Conservation (phyloP, 352 stramenopile species). For the Pythium brassicae region DNA sequence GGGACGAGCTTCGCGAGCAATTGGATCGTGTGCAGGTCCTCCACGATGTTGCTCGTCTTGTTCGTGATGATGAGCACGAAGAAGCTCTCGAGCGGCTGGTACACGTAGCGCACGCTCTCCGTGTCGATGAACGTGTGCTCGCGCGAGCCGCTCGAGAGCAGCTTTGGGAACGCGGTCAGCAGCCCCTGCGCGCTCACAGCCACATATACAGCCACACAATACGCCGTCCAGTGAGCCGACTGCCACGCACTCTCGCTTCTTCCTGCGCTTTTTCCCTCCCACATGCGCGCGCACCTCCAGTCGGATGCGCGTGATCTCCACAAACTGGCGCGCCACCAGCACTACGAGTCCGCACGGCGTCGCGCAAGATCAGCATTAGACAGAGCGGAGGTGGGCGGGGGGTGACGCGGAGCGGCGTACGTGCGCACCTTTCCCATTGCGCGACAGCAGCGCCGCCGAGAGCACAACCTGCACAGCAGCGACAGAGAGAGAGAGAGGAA, state of each 20-base stretch:
- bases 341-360: conserved; percentile 31
- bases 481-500: conserved; percentile 2
- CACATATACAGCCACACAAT: not conserved
- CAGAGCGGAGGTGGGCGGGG: not conserved
- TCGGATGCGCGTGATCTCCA: conserved; percentile 98
- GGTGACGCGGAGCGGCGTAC: not conserved
- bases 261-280: too few species aligned
- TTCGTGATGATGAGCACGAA: conserved; percentile 99
- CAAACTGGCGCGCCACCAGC: conserved; percentile 97
- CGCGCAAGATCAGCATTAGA: too few species aligned
- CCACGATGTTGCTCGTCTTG: conserved; percentile 99
- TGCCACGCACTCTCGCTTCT: too few species aligned
- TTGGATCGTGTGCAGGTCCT: conserved; percentile 98
- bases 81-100: conserved; percentile 97
- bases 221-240: not conserved
- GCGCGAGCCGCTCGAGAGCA: conserved; percentile 89
- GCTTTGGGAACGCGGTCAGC: conserved; percentile 98
- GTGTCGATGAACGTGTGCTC: conserved; percentile 99
- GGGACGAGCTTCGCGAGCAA: conserved; percentile 97
- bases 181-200: conserved; percentile 62
- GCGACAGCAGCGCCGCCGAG: conserved; percentile 92
- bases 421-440: conserved; percentile 90
- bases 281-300: conserved; percentile 77
- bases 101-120: conserved; percentile 98
- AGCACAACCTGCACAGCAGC: conserved; percentile 88